Base-by-base conservation (phyloP, 352 stramenopile genomes). In the Ophiocytium majus region DNA sequence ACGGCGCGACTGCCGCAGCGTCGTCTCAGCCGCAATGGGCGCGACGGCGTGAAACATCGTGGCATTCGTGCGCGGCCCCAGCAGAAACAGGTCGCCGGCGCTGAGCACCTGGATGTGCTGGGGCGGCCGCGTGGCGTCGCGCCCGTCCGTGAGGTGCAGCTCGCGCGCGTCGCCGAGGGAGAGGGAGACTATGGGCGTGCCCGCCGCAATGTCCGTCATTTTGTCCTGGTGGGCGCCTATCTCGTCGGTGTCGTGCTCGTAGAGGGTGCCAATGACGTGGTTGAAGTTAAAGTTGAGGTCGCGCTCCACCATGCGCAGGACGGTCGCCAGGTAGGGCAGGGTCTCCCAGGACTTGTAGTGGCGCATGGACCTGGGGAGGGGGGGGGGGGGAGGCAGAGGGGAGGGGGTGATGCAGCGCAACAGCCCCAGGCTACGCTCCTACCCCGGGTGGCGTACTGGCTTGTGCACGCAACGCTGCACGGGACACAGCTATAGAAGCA, bases 151-250 rank as follows among this genome's bases (percentile, higher is more conserved):
- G 28, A 66, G 57, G 17, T 23, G 17, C 19, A 66, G 28, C 57
- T 66, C 57, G 19, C 57, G 19, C 19, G 57, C 57, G 28, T 66
- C 57, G 19, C 57, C 57, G 19, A 66, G 57, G 57, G 17, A 23
- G 17, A 66, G 57, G 28, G 17, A 23, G 57, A 66, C 28, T 19
- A 66, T 66, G 57, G 19, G 17, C 17, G 17, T 66, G 57, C 57
- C 57, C 19, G 57, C 17, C 28, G 19, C 28, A 28, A 66, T 66
- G 57, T 66, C 57, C 28, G 28, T 19, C 57, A 66, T 66, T 28
- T 66, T 66, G 57, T 66, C 57, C 19, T 66, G 57, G 28, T 66
- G 57, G 28, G 57, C 57, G 57, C 57, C 57, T 23, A 66, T 66
- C 57, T 66, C 57, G 57, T 66, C 57, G 17, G 19, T 66, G 17